These are phyloP conservation scores for Penicillium mononematosum DNA, from an alignment of 495 filamentous ascomycete species.

Conservation along the genomic window DNA sequence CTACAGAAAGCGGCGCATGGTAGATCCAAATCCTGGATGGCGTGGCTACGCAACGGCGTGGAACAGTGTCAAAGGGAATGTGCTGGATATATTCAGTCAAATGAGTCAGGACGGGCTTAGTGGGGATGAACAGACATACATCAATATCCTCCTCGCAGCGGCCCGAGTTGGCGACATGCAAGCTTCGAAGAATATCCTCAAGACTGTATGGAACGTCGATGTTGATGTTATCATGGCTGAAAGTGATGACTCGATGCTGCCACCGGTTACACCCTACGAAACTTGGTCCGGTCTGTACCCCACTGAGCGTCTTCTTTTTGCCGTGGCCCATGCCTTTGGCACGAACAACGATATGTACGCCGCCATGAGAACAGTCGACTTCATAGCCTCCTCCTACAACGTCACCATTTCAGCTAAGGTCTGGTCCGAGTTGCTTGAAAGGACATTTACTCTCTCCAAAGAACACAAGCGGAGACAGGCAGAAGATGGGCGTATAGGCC, in stretches of 20 bases:
- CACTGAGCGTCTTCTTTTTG: slow-evolving; percentile 50
- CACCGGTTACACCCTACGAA: slow-evolving; percentile 32
- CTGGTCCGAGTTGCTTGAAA: slow-evolving; percentile 60
- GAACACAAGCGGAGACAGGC: slow-evolving; percentile 17
- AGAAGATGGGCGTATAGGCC: slow-evolving; percentile 13
- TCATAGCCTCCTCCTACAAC: slow-evolving; percentile 55
- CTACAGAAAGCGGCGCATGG: slow-evolving; percentile 30
- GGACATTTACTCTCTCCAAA: slow-evolving; percentile 54
- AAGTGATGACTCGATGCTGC: slow-evolving; percentile 25
- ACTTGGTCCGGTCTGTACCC: slow-evolving; percentile 56
- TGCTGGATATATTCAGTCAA: slow-evolving; percentile 43
- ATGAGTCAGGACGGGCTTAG: slow-evolving; percentile 50
- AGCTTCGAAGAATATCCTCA: slow-evolving; percentile 49
- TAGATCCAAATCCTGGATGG: slow-evolving; percentile 24
- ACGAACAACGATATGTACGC: slow-evolving; percentile 54
- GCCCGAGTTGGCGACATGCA: slow-evolving; percentile 53
- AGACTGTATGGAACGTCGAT: slow-evolving; percentile 59
- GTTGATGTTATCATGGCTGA: slow-evolving; percentile 39
- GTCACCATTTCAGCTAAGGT: slow-evolving; percentile 47
- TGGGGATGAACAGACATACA: slow-evolving; percentile 56
- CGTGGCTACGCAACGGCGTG: slow-evolving; percentile 33
- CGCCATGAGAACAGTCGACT: slow-evolving; percentile 55
- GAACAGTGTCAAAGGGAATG: slow-evolving; percentile 34
- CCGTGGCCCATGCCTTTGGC: slow-evolving; percentile 59
- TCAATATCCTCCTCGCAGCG: slow-evolving; percentile 55